A percentile compares a stretch with the other conserved stretches of the same genome.
Evolutionary conservation across 352 stramenopile species (phyloP).

Genomic region (Phytophthora syringae): DNA sequence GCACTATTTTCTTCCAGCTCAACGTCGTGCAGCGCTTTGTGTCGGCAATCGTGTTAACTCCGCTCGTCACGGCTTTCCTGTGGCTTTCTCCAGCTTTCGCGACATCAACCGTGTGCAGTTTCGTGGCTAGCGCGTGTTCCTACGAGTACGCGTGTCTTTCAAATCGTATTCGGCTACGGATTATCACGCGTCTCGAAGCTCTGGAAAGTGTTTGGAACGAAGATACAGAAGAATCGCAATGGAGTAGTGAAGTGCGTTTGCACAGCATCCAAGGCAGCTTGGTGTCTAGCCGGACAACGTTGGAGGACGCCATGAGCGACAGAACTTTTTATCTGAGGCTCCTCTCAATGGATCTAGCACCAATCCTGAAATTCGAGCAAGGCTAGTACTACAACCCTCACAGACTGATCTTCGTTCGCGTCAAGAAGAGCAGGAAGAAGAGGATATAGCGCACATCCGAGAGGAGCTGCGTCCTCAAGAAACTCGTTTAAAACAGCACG

Average conservation of each 20-base stretch:
- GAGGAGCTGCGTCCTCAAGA: slow-evolving; percentile 31
- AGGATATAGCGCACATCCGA: slow-evolving; percentile 28
- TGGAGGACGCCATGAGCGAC: slow-evolving; percentile 8
- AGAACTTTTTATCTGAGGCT: slow-evolving; percentile 5
- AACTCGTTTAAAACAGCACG: slow-evolving; percentile 16
- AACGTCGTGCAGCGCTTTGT: slow-evolving; percentile 70
- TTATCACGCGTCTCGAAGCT: slow-evolving; percentile 38
- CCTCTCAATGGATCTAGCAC: neutral
- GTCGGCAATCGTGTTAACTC: slow-evolving; percentile 63
- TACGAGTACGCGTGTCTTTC: slow-evolving; percentile 80
- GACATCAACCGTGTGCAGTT: slow-evolving; percentile 65
- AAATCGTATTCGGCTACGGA: slow-evolving; percentile 59
- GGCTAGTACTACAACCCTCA: neutral
- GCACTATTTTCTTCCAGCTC: slow-evolving; percentile 21
- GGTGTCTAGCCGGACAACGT: slow-evolving; percentile 3
- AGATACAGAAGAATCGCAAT: slow-evolving; percentile 8
- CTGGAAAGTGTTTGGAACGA: slow-evolving; percentile 33
- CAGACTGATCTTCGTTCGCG: slow-evolving; percentile 20
- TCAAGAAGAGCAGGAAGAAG: slow-evolving; percentile 28
- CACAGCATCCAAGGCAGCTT: slow-evolving; percentile 21
- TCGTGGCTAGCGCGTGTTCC: slow-evolving; percentile 57
- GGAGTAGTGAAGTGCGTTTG: slow-evolving; percentile 4
- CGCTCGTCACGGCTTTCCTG: slow-evolving; percentile 68
- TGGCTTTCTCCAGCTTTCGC: slow-evolving; percentile 68
- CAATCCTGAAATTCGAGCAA: neutral